Conservation (phyloP, 306 rosid species). For the Ammopiptanthus mongolicus region DNA sequence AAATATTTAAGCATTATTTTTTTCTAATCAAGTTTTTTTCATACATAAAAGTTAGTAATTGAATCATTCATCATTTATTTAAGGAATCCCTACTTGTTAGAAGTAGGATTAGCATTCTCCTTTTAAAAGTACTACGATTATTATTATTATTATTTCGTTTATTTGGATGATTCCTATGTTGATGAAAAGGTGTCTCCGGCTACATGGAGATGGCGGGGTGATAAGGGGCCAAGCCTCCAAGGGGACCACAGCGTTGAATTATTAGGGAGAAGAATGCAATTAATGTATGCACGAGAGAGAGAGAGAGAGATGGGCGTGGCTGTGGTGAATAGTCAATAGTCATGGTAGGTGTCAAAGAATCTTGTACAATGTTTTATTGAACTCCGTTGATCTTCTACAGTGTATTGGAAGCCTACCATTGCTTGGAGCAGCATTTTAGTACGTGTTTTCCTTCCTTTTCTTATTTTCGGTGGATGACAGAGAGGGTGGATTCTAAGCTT, state of each 20-base stretch:
- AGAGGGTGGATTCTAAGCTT: neutral
- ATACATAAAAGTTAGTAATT: too few species aligned
- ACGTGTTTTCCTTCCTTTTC: neutral
- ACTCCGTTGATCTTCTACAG: constrained; percentile 9
- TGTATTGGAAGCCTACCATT: constrained; percentile 3
- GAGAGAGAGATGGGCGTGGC: constrained; percentile 24
- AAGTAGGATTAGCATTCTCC: too few species aligned
- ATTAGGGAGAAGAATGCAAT: constrained; percentile 13
- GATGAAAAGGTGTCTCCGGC: constrained; percentile 1
- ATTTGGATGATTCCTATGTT: constrained; percentile 24
- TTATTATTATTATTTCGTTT: neutral
- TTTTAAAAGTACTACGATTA: neutral
- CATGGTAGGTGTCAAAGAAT: constrained; percentile 32
- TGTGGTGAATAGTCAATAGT: constrained; percentile 33
- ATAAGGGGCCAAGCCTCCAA: neutral
- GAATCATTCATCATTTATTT: too few species aligned
- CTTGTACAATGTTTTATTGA: constrained; percentile 26
- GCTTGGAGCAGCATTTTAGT: neutral
- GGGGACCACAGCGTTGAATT: constrained; percentile 53
- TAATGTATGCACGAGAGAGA: constrained; percentile 1
- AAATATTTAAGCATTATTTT: too few species aligned
- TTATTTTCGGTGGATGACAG: constrained; percentile 7
- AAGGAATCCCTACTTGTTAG: too few species aligned
- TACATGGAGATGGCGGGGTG: neutral
- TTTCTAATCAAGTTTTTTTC: too few species aligned